Evolutionary conservation across 352 stramenopile genomes (phyloP).

Genomic region (Phytophthora pisi): DNA sequence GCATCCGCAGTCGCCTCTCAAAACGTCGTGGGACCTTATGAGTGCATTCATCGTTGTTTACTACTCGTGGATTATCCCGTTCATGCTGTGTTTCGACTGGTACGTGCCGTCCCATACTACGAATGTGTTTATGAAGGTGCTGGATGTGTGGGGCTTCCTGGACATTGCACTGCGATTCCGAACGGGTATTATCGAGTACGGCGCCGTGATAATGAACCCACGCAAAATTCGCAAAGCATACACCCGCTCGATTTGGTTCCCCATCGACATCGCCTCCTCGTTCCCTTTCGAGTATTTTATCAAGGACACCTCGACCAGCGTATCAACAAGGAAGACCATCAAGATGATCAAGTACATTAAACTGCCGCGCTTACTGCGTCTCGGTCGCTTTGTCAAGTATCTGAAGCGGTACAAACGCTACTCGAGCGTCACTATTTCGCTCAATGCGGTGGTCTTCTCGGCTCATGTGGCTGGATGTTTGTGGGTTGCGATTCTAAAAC

Average conservation of each 20-base stretch:
- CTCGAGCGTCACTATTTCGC: constrained; percentile 54
- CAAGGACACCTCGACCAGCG: constrained; percentile 29
- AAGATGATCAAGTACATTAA: constrained; percentile 84
- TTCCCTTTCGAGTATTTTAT: constrained; percentile 68
- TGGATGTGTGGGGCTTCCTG: constrained; percentile 56
- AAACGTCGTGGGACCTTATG: constrained; percentile 63
- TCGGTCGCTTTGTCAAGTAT: constrained; percentile 66
- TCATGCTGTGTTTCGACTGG: constrained; percentile 78
- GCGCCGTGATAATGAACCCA: constrained; percentile 62
- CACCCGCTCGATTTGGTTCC: constrained; percentile 63
- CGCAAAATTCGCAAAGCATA: constrained; percentile 52
- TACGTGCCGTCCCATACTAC: constrained; percentile 38
- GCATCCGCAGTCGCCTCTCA: constrained; percentile 55
- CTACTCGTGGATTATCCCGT: constrained; percentile 78
- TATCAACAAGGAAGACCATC: constrained; percentile 69
- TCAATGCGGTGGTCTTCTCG: constrained; percentile 59
- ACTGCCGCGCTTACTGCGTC: constrained; percentile 56
- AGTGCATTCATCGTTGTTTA: constrained; percentile 64
- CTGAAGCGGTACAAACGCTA: constrained; percentile 68
- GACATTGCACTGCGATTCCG: constrained; percentile 64
- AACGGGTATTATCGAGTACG: constrained; percentile 65
- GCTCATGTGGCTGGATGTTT: constrained; percentile 60
- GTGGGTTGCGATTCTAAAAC: constrained; percentile 60
- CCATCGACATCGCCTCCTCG: constrained; percentile 60
- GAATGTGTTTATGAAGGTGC: constrained; percentile 47